A percentile compares a stretch with the other conserved stretches of the same genome.
phyloP scores from a whole-genome alignment of 169 alveolate species.

The Theileria sp. region DNA sequence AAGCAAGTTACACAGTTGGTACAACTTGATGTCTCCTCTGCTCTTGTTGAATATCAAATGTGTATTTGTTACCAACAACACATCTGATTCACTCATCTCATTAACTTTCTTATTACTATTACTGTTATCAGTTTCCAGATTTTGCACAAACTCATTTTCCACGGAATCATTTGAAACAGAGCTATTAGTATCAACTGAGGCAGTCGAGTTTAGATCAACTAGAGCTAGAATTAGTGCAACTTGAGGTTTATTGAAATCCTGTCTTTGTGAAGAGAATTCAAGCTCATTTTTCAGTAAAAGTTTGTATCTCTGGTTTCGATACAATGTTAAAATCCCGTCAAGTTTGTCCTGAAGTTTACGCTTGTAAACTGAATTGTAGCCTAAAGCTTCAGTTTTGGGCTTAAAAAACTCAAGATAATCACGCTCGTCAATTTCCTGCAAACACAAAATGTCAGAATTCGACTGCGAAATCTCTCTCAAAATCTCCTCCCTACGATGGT shows the following conservation, averaged over 20 bases:
- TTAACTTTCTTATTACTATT: neutral
- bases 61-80: slow-evolving; percentile 65
- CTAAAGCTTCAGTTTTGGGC: slow-evolving; percentile 50
- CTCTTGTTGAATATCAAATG: slow-evolving; percentile 73
- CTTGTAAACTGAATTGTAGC: slow-evolving; percentile 69
- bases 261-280: slow-evolving; percentile 40
- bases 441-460: slow-evolving; percentile 69
- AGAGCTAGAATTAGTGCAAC: slow-evolving; percentile 74
- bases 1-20: slow-evolving; percentile 69
- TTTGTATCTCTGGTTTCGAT: slow-evolving; percentile 65
- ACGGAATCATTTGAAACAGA: neutral
- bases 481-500: slow-evolving; percentile 65
- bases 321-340: slow-evolving; percentile 74
- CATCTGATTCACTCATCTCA: slow-evolving; percentile 17
- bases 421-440: slow-evolving; percentile 72
- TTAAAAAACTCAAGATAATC: slow-evolving; percentile 64
- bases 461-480: slow-evolving; percentile 48
- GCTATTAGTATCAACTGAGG: neutral
- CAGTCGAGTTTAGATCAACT: slow-evolving; percentile 36
- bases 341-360: slow-evolving; percentile 66
- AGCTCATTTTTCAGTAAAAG: slow-evolving; percentile 64
- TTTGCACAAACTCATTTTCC: slow-evolving; percentile 22
- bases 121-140: neutral
- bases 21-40: slow-evolving; percentile 73
- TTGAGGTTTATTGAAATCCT: slow-evolving; percentile 68